Evolutionary conservation across 2,329 filamentous ascomycete genomes (phyloP).

Genomic region (Curvularia verruculosa): DNA sequence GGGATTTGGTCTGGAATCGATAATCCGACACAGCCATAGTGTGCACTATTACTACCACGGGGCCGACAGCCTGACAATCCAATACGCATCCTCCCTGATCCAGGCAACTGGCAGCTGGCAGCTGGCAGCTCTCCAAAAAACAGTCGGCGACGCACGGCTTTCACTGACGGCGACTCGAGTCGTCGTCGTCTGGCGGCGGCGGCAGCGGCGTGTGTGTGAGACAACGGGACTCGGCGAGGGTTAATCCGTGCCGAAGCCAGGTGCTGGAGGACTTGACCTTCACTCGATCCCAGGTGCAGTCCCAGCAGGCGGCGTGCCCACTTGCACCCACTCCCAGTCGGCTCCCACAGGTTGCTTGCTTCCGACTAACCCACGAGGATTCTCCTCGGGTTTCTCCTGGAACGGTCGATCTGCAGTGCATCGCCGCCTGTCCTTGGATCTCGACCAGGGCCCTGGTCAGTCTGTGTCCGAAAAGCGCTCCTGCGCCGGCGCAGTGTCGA

Average conservation of each 20-base stretch:
- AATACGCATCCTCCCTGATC: too few species aligned
- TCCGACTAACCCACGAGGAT: constrained; percentile 29
- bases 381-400: constrained; percentile 34
- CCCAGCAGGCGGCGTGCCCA: background rate
- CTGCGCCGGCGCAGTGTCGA: constrained; percentile 48
- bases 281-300: constrained; percentile 6
- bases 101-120: too few species aligned
- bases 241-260: constrained; percentile 28
- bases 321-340: background rate
- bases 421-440: constrained; percentile 48
- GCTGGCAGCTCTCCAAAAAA: constrained; percentile 5
- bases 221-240: constrained; percentile 19
- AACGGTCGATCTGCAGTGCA: constrained; percentile 51
- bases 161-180: constrained; percentile 10
- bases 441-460: constrained; percentile 28
- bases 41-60: background rate
- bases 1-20: background rate
- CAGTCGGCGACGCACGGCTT: constrained; percentile 18
- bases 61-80: constrained; percentile 25
- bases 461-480: constrained; percentile 47
- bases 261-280: constrained; percentile 8
- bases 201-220: constrained; percentile 15
- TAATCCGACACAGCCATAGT: background rate
- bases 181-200: constrained; percentile 16
- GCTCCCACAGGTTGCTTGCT: constrained; percentile 33